A percentile compares a stretch with the other conserved stretches of the same genome.
phyloP scores from a whole-genome alignment of 2,329 filamentous ascomycete species.

The Fusarium stilboides region DNA sequence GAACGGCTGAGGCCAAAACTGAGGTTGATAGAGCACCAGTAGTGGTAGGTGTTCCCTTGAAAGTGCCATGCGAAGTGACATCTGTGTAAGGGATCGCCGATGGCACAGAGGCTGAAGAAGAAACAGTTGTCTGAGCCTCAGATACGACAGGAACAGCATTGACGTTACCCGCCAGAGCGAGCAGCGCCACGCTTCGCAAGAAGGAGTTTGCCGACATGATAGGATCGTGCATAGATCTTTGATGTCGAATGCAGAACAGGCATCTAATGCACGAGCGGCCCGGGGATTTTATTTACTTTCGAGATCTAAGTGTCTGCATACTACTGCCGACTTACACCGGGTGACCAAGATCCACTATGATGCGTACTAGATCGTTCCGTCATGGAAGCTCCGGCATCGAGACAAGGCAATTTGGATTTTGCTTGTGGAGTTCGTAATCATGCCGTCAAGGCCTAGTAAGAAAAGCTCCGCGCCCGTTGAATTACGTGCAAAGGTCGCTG shows the following conservation, averaged over 20 bases:
- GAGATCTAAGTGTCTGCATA: not conserved
- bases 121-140: conserved; percentile 55
- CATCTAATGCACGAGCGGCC: not conserved
- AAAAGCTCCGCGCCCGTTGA: no score
- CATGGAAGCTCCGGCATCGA: conserved; percentile 4
- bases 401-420: not conserved
- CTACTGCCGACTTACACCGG: not conserved
- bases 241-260: not conserved
- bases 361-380: conserved; percentile 25
- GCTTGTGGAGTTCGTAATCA: conserved; percentile 12
- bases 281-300: conserved; percentile 6
- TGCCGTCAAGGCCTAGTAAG: conserved; percentile 7
- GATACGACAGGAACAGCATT: conserved; percentile 56
- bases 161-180: conserved; percentile 31
- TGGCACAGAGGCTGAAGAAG: conserved; percentile 50
- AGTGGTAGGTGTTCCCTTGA: conserved; percentile 74
- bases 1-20: conserved; percentile 71
- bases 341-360: conserved; percentile 21
- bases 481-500: not conserved
- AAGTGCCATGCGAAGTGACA: conserved; percentile 78
- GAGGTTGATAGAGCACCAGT: conserved; percentile 77
- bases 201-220: conserved; percentile 25
- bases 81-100: conserved; percentile 63
- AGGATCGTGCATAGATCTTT: not conserved
- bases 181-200: conserved; percentile 16